phyloP scores from a whole-genome alignment of 139 green algal genomes.

The Coelastrella sp. region DNA sequence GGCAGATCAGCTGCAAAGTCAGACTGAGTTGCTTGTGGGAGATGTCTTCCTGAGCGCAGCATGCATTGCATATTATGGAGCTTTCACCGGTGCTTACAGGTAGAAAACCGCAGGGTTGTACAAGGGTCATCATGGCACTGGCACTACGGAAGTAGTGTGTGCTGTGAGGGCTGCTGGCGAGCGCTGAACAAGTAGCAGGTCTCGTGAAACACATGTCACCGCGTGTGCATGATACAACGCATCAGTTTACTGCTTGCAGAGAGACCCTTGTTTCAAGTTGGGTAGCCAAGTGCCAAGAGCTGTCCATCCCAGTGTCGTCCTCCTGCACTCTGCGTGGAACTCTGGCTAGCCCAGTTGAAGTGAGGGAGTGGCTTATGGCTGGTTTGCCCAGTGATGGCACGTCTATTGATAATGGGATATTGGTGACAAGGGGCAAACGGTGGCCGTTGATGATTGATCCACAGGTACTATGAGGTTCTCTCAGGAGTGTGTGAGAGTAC shows the following conservation, averaged over 20 bases:
- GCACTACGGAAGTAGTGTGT: too few relatives aligned
- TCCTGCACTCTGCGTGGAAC: slow-evolving; percentile 67
- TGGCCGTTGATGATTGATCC: slow-evolving; percentile 94
- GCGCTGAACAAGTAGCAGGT: not conserved
- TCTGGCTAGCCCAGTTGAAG: slow-evolving; percentile 79
- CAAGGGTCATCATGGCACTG: too few relatives aligned
- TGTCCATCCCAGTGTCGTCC: slow-evolving; percentile 69
- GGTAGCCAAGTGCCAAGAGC: slow-evolving; percentile 65
- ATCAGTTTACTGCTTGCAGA: slow-evolving; percentile 32
- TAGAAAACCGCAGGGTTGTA: too few relatives aligned
- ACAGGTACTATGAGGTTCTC: slow-evolving; percentile 53
- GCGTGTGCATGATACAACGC: not conserved
- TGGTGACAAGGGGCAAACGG: slow-evolving; percentile 79
- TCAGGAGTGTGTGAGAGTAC: not conserved
- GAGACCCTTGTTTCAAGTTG: slow-evolving; percentile 71
- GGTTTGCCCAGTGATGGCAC: slow-evolving; percentile 84
- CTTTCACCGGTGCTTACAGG: slow-evolving; percentile 86
- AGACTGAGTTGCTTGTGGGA: slow-evolving; percentile 75
- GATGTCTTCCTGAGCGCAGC: slow-evolving; percentile 82
- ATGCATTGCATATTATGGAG: slow-evolving; percentile 87
- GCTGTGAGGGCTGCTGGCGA: not conserved
- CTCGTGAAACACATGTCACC: too few relatives aligned
- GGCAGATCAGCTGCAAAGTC: slow-evolving; percentile 64
- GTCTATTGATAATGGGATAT: slow-evolving; percentile 86
- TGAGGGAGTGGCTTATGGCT: slow-evolving; percentile 84